Percentiles rank a stretch among this genome's conserved stretches.
These are phyloP conservation scores for Leptomonas pyrrhocoris DNA, from an alignment of 208 protist species.

Conservation along the genomic window DNA sequence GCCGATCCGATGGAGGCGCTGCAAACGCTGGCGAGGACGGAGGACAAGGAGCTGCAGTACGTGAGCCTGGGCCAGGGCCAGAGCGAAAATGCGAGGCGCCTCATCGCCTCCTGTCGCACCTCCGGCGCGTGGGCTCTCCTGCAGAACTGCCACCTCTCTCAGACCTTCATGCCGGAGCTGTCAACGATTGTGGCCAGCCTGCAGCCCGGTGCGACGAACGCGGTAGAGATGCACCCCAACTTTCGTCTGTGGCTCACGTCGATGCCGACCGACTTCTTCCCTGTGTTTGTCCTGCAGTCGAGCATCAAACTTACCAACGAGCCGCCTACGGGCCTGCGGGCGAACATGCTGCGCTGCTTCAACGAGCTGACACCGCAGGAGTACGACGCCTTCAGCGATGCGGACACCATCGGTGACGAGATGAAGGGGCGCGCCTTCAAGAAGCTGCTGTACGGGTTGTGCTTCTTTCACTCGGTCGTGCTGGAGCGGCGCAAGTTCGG, in stretches of 20 bases:
- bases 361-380: slow-evolving; percentile 82
- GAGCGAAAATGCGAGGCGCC: slow-evolving; percentile 92
- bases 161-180: slow-evolving; percentile 97
- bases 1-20: slow-evolving; percentile 95
- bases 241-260: slow-evolving; percentile 98
- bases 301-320: slow-evolving; percentile 99
- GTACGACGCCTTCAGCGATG: slow-evolving; percentile 67
- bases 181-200: slow-evolving; percentile 91
- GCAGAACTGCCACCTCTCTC: slow-evolving; percentile 97
- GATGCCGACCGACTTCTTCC: slow-evolving; percentile 98
- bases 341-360: slow-evolving; percentile 97
- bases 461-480: slow-evolving; percentile 98
- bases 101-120: slow-evolving; percentile 92
- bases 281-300: slow-evolving; percentile 97
- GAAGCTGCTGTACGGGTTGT: slow-evolving; percentile 96
- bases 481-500: slow-evolving; percentile 97
- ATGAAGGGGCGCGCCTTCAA: slow-evolving; percentile 87
- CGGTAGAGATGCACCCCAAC: slow-evolving; percentile 66
- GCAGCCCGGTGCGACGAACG: slow-evolving; percentile 34
- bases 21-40: slow-evolving; percentile 89
- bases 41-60: slow-evolving; percentile 78
- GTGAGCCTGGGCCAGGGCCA: slow-evolving; percentile 98
- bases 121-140: slow-evolving; percentile 96
- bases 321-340: slow-evolving; percentile 95
- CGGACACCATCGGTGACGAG: slow-evolving; percentile 55